Percentiles rank a stretch among this genome's conserved stretches.
Conservation (phyloP, 1,284 basidiomycete genomes). For the Mycena citricolor region DNA sequence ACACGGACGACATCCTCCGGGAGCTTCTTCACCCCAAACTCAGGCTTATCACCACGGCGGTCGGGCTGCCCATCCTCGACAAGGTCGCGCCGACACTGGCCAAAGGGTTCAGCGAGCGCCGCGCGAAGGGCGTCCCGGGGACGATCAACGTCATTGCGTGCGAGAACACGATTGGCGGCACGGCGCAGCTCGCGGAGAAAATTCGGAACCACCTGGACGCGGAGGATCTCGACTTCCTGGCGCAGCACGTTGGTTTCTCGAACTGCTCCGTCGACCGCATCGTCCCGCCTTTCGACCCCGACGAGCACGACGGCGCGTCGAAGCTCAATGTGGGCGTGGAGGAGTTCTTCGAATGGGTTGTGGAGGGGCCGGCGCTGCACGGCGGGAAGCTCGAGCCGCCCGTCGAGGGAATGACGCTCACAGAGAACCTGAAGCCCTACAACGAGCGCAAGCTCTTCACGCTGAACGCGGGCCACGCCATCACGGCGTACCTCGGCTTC, state of each 20-base stretch:
- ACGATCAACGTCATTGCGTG: constrained; percentile 41
- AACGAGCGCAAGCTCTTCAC: constrained; percentile 44
- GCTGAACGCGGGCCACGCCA: constrained; percentile 42
- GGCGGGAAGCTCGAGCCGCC: constrained; percentile 26
- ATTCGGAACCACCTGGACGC: constrained; percentile 29
- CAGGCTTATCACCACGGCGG: constrained; percentile 39
- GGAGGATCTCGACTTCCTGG: constrained; percentile 31
- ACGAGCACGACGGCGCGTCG: constrained; percentile 10
- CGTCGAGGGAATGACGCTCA: constrained; percentile 37
- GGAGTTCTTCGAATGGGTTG: constrained; percentile 42
- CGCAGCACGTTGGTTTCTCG: constrained; percentile 35
- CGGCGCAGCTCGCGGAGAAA: constrained; percentile 32
- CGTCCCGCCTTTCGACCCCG: constrained; percentile 35
- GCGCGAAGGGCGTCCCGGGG: constrained; percentile 13
- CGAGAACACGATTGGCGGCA: constrained; percentile 41
- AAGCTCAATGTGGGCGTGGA: constrained; percentile 41
- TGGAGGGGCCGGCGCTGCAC: constrained; percentile 34
- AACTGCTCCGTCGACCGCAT: constrained; percentile 45
- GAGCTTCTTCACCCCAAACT: constrained; percentile 32
- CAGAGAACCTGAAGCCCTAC: constrained; percentile 35
- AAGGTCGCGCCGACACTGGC: constrained; percentile 29
- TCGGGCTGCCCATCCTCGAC: constrained; percentile 29
- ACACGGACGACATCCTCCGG: constrained; percentile 29
- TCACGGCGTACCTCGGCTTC: constrained; percentile 39
- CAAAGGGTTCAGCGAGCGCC: constrained; percentile 25